Evolutionary conservation across 1,284 basidiomycete genomes (phyloP).

Genomic region (Puccinia polysora): DNA sequence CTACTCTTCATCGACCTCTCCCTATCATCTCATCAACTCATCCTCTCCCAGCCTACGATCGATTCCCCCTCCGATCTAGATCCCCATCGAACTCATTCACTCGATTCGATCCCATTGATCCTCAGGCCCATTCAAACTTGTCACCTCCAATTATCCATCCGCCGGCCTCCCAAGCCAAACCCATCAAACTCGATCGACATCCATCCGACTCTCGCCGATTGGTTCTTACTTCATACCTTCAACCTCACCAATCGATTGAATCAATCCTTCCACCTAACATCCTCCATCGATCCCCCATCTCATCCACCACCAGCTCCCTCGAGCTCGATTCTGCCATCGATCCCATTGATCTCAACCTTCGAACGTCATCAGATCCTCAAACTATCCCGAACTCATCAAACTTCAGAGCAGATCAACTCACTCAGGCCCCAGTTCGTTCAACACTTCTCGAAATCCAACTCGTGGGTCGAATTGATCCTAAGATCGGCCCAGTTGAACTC

Average conservation of each 20-base stretch:
- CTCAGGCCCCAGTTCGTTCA: neutral
- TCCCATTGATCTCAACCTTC: neutral
- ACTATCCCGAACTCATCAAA: neutral
- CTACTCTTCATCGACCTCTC: slow-evolving; percentile 1
- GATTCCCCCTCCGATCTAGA: too few species aligned
- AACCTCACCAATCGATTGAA: neutral
- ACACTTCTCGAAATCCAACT: slow-evolving; percentile 14
- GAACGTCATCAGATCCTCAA: slow-evolving; percentile 13
- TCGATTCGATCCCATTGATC: too few species aligned
- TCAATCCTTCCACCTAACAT: neutral
- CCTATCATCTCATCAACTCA: neutral
- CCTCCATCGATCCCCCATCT: neutral
- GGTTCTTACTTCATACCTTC: slow-evolving; percentile 16
- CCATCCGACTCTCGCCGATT: slow-evolving; percentile 2
- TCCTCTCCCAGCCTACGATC: too few species aligned
- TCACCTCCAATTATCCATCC: neutral
- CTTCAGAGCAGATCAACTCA: slow-evolving; percentile 1
- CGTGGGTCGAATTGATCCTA: neutral
- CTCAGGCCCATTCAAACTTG: neutral
- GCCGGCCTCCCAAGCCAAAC: neutral
- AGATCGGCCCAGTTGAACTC: slow-evolving; percentile 9
- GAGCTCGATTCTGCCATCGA: neutral
- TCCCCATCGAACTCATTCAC: too few species aligned
- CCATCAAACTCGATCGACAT: too few species aligned
- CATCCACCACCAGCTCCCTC: neutral